Evolutionary conservation across 2,329 filamentous ascomycete genomes (phyloP), one percentile per base, ranked within the genome.

Genomic region (Neofusicoccum sp.): DNA sequence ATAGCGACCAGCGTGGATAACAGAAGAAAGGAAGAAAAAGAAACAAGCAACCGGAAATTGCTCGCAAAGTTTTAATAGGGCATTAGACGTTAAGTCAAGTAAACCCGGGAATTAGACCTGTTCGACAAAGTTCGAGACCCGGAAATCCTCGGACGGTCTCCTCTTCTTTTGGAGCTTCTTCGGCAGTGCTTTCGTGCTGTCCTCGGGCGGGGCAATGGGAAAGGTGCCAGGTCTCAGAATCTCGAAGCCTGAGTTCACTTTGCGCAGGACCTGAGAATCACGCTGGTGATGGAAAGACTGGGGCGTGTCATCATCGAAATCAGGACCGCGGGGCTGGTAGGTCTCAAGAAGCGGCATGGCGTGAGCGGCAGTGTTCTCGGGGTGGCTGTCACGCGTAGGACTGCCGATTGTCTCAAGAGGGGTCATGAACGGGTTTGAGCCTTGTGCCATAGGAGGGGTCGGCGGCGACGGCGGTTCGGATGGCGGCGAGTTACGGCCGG

Each of bases 121-220:
- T 66, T 77, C 75, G 7, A 71, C 67, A 60, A 77, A 77, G 52
- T 73, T 71, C n/a, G 74, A 76, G 34, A 69, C 68, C 39, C 72
- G 67, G 33, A 73, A 74, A 14, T 66, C 65, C 7, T 64, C 64
- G 33, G 74, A 76, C 37, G 72, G 69, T 64, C 71, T 71, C 22
- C 75, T 71, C 62, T 78, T 80, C 73, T 80, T 81, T 64, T 80
- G 78, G 3, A 80, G 72, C 64, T 75, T 77, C 62, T 71, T 76
- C 5, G 76, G 76, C 47, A 74, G 71, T 63, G 76, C 71, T 29
- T 34, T 49, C 37, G 36, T 9, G 28, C 59, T 48, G 31, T 50
- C 62, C 7, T 71, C 67, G n/a, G 73, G 70, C 6, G 71, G 68
- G 48, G 71, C 62, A 33, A 61, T 14, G n/a, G 56, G 34, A 58